Conservation (phyloP, 1,284 basidiomycete species). For the Ceratobasidium sp. region DNA sequence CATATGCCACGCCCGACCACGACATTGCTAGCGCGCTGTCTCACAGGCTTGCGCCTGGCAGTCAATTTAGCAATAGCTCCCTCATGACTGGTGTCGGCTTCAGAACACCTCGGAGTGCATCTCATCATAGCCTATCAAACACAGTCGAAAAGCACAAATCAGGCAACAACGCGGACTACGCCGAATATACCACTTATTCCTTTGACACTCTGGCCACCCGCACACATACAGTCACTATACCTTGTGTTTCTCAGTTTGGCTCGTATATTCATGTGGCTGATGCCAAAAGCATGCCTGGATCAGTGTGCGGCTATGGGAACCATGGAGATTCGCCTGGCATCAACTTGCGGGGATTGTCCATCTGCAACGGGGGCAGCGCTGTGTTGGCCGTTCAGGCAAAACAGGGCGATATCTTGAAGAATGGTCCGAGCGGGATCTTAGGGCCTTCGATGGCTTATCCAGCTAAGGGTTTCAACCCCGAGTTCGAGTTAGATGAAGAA, state of each 20-base stretch:
- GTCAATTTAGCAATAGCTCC: conserved; percentile 36
- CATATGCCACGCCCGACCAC: conserved; percentile 8
- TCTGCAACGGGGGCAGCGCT: conserved; percentile 21
- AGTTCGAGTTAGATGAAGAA: conserved; percentile 90
- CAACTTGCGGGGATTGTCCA: conserved; percentile 43
- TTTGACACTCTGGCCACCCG: conserved; percentile 31
- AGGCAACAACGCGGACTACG: conserved; percentile 75
- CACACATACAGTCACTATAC: conserved; percentile 32
- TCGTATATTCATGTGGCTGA: conserved; percentile 67
- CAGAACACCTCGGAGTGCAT: conserved; percentile 42
- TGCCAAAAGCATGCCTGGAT: conserved; percentile 89
- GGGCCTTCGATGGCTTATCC: conserved; percentile 19
- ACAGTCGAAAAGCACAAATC: conserved; percentile 74
- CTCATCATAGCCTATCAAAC: conserved; percentile 25
- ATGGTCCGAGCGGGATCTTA: conserved; percentile 23
- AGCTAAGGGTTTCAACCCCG: conserved; percentile 57
- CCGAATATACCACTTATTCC: conserved; percentile 40
- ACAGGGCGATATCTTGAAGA: conserved; percentile 38
- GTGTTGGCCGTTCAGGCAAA: neutral
- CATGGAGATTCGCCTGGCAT: conserved; percentile 45
- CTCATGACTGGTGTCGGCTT: conserved; percentile 42
- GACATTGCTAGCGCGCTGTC: conserved; percentile 27
- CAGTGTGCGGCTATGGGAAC: conserved; percentile 67
- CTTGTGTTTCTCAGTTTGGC: conserved; percentile 41
- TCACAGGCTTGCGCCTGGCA: conserved; percentile 37